phyloP scores from a whole-genome alignment of 1,139 yeast genomes.

The Geotrichum klebahnii region DNA sequence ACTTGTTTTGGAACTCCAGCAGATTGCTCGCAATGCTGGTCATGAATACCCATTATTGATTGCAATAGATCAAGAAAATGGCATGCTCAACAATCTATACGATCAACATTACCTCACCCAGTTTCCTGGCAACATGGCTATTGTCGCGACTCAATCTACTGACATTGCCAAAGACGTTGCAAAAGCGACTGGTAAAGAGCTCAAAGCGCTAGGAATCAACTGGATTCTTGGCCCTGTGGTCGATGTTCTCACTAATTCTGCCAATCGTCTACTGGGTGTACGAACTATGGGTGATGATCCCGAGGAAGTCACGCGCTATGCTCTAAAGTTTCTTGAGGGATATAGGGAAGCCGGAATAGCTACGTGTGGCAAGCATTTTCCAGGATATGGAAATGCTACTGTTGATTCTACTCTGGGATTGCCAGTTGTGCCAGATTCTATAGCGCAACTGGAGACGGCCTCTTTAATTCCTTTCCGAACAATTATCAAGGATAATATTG shows the following conservation, averaged over 20 bases:
- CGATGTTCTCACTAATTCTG: constrained; percentile 57
- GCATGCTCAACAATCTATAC: constrained; percentile 53
- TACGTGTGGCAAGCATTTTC: constrained; percentile 62
- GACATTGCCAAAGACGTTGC: constrained; percentile 52
- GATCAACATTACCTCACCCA: constrained; percentile 54
- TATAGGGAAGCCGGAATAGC: constrained; percentile 54
- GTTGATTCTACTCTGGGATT: constrained; percentile 56
- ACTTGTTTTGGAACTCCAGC: constrained; percentile 53
- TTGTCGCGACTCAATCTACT: constrained; percentile 54
- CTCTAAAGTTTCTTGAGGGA: constrained; percentile 54
- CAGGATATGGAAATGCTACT: constrained; percentile 62
- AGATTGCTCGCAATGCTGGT: constrained; percentile 51
- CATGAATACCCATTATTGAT: constrained; percentile 52
- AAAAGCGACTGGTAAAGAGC: constrained; percentile 54
- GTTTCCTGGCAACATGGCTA: constrained; percentile 64
- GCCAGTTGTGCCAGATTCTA: constrained; percentile 57
- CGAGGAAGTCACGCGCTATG: constrained; percentile 55
- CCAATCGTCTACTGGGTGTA: constrained; percentile 58
- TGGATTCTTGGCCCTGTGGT: constrained; percentile 61
- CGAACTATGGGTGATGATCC: constrained; percentile 60
- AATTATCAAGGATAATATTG: constrained; percentile 50
- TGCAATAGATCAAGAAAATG: constrained; percentile 47
- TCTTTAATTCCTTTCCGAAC: constrained; percentile 53
- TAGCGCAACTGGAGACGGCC: constrained; percentile 51
- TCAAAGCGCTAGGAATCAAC: constrained; percentile 53